Conservation (phyloP, 306 rosid genomes). For the Arachis hypogaea region DNA sequence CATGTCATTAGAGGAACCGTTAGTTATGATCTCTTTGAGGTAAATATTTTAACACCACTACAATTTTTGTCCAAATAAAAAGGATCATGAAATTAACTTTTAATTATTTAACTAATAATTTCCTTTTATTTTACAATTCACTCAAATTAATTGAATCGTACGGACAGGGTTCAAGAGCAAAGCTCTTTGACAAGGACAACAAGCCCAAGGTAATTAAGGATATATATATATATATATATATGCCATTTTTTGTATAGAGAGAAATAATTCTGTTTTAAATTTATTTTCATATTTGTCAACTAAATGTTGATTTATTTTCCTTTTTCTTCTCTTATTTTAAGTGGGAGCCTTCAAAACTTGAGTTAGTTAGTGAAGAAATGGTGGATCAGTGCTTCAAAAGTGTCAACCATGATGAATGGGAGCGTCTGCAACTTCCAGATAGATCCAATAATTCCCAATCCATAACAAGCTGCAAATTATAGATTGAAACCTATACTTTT, state of each 20-base stretch:
- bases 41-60: neutral
- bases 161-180: conserved; percentile 36
- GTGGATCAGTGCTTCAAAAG: conserved; percentile 24
- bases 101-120: neutral
- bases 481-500: neutral
- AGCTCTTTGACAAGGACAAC: conserved; percentile 39
- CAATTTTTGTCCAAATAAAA: too few species aligned
- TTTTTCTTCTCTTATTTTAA: neutral
- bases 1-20: neutral
- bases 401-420: conserved; percentile 4
- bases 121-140: neutral
- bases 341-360: conserved; percentile 38
- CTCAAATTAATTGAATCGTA: neutral
- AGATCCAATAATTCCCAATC: conserved; percentile 1
- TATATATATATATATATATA: too few species aligned
- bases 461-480: conserved; percentile 17
- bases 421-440: conserved; percentile 19
- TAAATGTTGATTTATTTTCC: too few species aligned
- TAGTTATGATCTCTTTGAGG: conserved; percentile 35
- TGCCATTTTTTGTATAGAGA: too few species aligned
- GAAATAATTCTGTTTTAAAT: too few species aligned
- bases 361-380: conserved; percentile 28
- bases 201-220: conserved; percentile 30
- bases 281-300: too few species aligned
- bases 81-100: too few species aligned